Percentiles rank a stretch among this genome's conserved stretches.
phyloP scores from a whole-genome alignment of 306 rosid species.

The Cucurbita ficifolia region DNA sequence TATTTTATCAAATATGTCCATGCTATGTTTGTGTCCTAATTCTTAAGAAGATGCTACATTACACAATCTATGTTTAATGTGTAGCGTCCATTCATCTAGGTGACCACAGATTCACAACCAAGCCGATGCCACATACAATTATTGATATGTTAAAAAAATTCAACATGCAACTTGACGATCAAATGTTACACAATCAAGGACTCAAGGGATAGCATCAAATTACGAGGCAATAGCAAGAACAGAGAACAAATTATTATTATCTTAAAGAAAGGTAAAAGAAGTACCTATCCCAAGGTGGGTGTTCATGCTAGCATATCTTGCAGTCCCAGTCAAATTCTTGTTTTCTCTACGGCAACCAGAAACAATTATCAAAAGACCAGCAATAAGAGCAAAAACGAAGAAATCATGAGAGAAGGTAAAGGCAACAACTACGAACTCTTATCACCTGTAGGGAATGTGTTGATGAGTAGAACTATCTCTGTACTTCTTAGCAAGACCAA shows the following conservation, averaged over 20 bases:
- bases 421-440: constrained; percentile 7
- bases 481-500: constrained; percentile 95
- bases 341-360: constrained; percentile 57
- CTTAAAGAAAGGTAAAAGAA: not conserved
- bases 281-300: constrained; percentile 92
- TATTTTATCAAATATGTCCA: not conserved
- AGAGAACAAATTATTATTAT: not conserved
- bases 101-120: not conserved
- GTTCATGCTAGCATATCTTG: constrained; percentile 96
- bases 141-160: not conserved
- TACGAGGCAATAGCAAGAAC: not conserved
- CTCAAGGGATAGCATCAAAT: not conserved
- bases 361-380: not conserved
- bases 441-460: constrained; percentile 94
- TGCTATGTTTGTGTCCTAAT: not conserved
- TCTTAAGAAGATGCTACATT: not conserved
- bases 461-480: constrained; percentile 83
- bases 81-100: not conserved
- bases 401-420: not conserved
- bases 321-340: constrained; percentile 94
- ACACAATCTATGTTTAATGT: not conserved
- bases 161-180: not conserved
- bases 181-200: not conserved
- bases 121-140: not conserved
- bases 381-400: not conserved